Conservation (phyloP, 2,329 filamentous ascomycete species). For the Calonectria pseudoreteaudii region DNA sequence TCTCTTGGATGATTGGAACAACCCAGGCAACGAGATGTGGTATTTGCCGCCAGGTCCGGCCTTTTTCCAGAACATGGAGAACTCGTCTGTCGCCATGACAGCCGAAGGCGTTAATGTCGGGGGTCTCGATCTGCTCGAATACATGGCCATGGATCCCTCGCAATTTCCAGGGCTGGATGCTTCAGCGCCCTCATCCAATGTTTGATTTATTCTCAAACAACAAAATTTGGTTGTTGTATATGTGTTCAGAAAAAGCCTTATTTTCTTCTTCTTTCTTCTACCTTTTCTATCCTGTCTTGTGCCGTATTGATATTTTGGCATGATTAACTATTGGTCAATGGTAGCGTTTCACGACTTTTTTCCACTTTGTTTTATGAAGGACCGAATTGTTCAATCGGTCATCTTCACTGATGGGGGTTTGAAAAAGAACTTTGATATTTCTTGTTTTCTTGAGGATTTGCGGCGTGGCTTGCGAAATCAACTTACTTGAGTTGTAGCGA, state of each 20-base stretch:
- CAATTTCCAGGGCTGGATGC: conserved; percentile 53
- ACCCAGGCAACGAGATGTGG: conserved; percentile 72
- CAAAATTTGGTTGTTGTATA: neutral
- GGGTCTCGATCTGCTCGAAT: conserved; percentile 74
- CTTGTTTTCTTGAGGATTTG: neutral
- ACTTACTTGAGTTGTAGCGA: neutral
- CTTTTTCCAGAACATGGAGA: conserved; percentile 74
- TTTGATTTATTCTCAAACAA: neutral
- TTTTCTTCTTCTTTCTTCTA: neutral
- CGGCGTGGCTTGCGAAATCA: neutral
- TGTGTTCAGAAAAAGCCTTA: neutral
- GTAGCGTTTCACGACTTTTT: neutral
- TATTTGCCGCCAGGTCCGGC: conserved; percentile 73
- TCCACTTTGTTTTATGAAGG: neutral
- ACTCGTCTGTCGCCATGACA: conserved; percentile 72
- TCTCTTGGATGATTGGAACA: conserved; percentile 68
- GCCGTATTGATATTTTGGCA: neutral
- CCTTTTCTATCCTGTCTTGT: neutral
- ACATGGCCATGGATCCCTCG: conserved; percentile 71
- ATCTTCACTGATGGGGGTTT: neutral
- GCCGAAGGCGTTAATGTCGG: conserved; percentile 76
- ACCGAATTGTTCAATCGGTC: neutral
- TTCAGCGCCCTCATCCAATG: conserved; percentile 39
- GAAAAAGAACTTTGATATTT: neutral
- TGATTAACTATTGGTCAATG: conserved; percentile 5